Evolutionary conservation across 2,329 filamentous ascomycete genomes (phyloP), one percentile per base, ranked within the genome.

Genomic region (Geosmithia morbida): DNA sequence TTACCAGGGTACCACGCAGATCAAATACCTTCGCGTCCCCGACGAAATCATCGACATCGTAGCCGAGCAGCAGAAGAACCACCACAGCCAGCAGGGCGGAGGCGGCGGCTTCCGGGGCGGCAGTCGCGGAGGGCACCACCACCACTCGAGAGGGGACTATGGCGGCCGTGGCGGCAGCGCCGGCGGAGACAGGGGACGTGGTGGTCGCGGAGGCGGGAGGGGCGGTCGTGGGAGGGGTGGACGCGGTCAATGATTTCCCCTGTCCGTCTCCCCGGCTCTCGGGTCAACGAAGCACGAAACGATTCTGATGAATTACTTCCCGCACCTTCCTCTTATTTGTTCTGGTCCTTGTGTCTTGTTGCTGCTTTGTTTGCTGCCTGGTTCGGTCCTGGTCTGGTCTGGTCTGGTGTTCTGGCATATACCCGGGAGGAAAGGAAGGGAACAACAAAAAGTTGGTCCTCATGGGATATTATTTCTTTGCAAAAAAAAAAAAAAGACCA

Each of bases 21-120:
- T 98, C 70, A 98, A 98, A 73, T 98, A 95, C 68, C 78, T 98
- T 30, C 82, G 90, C 57, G 87, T 98, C 2, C 88, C 90, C 46
- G 90, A 98, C 67, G 90, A 97, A 65, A 94, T 98, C 52, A 86
- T 98, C 66, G 90, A 97, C 53, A 67, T 87, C 40, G 89, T 92
- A 20, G 94, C 88, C 72, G 90, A 97, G 55, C 85, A 92, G 61
- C 90, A 97, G 65, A 83, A 86, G 60, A 75, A 75, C 52, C 81
- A 75, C 52, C n/a, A n/a, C n/a, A n/a, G n/a, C n/a, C 81, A 87
- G 57, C 70, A 69, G 49, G 65, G 71, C 46, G 69, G 69, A 51
- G 85, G 81, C 58, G 74, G 82, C 49, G 81, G 84, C 44, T 81
- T 83, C 41, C 72, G 80, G 40, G 73, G 77, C 51, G 74, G 77